These are phyloP conservation scores for Coemansia sp. DNA, from an alignment of 192 early-diverging fungal species.

Conservation along the genomic window DNA sequence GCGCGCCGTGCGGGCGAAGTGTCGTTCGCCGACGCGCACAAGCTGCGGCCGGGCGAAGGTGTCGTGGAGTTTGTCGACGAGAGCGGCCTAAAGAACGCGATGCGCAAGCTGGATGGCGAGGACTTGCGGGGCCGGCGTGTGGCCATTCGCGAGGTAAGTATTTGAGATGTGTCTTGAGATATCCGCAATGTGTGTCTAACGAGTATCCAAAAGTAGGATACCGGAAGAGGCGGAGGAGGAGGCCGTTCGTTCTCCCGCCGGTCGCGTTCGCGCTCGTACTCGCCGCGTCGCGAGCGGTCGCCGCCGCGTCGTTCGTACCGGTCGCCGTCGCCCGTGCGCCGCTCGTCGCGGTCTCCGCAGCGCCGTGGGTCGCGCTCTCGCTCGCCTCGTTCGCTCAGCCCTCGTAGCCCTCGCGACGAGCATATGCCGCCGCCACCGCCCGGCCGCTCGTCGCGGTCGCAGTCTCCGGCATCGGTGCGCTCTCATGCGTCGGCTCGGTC, in stretches of 20 bases:
- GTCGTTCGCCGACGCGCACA: slow-evolving; percentile 86
- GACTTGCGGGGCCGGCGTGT: slow-evolving; percentile 69
- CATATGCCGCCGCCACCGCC: slow-evolving; percentile 31
- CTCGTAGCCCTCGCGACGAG: slow-evolving; percentile 14
- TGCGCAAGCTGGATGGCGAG: slow-evolving; percentile 78
- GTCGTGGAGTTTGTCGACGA: slow-evolving; percentile 85
- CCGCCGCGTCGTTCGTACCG: slow-evolving; percentile 31
- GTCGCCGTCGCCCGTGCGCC: slow-evolving; percentile 12
- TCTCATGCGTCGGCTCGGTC: slow-evolving; percentile 52
- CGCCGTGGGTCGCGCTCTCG: slow-evolving; percentile 31
- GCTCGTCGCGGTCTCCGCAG: slow-evolving; percentile 25
- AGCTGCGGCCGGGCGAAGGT: slow-evolving; percentile 79
- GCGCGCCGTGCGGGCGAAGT: slow-evolving; percentile 95
- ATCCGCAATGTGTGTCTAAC: background rate
- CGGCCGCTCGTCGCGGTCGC: slow-evolving; percentile 18
- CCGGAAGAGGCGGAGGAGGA: slow-evolving; percentile 33
- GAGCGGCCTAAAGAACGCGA: slow-evolving; percentile 81
- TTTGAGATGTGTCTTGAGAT: background rate
- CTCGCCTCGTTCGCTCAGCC: slow-evolving; percentile 27
- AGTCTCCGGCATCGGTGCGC: slow-evolving; percentile 31
- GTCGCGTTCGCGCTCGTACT: slow-evolving; percentile 57
- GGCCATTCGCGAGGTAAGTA: slow-evolving; percentile 63
- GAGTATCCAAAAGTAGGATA: slow-evolving; percentile 20
- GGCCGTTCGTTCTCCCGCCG: slow-evolving; percentile 53
- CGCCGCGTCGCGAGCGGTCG: slow-evolving; percentile 12